A percentile compares a stretch with the other conserved stretches of the same genome.
Conservation (phyloP, 106 monocot genomes). For the Phalaenopsis equestris region DNA sequence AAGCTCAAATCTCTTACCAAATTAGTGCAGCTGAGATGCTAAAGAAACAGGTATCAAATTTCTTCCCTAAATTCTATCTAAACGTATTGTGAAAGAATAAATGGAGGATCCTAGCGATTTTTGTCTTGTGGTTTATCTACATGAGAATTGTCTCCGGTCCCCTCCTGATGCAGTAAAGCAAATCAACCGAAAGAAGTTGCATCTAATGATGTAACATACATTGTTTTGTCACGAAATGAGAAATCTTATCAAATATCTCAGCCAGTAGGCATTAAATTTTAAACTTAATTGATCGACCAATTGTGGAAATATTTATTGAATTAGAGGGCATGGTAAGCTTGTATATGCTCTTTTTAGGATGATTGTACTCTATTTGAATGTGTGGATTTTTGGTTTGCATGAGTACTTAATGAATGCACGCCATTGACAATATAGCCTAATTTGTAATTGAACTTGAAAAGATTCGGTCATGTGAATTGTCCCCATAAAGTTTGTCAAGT, state of each 20-base stretch:
- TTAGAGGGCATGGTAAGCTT: neutral
- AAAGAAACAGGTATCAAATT: slow-evolving; percentile 66
- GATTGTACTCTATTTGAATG: no score
- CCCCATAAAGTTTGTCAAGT: no score
- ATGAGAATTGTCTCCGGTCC: neutral
- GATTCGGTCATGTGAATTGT: no score
- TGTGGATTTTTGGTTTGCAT: no score
- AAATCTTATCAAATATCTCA: neutral
- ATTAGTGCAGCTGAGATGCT: slow-evolving; percentile 69
- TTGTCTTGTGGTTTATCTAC: neutral
- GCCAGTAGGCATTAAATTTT: neutral
- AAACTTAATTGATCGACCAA: neutral
- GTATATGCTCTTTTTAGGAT: neutral
- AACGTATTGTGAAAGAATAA: neutral
- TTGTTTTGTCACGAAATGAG: neutral
- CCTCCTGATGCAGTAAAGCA: neutral
- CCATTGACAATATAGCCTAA: no score
- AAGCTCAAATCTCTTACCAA: slow-evolving; percentile 62
- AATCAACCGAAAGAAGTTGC: neutral
- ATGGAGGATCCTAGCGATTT: neutral
- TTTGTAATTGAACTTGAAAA: no score
- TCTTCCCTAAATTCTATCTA: neutral
- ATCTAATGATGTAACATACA: neutral
- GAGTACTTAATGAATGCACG: no score
- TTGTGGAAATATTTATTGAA: neutral